Evolutionary conservation across 495 filamentous ascomycete genomes (phyloP).

Genomic region (Penicillium coprophilum): DNA sequence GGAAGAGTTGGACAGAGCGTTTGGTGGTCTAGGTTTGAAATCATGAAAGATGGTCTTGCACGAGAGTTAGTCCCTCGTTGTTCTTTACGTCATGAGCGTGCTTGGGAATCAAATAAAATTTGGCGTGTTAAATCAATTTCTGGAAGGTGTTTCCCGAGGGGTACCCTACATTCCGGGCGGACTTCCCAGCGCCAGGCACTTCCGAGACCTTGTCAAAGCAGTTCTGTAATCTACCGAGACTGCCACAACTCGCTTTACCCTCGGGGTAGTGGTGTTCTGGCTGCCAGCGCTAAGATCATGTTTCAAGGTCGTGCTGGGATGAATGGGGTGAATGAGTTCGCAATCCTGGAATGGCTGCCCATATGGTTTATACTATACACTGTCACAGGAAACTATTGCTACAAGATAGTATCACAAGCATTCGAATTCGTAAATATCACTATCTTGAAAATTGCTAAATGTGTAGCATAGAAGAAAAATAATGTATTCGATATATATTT

Average conservation of each 20-base stretch:
- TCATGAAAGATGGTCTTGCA: constrained; percentile 21
- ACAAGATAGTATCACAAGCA: background rate
- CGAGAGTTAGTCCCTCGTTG: background rate
- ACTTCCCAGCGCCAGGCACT: background rate
- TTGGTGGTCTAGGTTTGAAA: constrained; percentile 66
- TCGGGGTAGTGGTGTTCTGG: background rate
- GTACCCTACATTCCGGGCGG: background rate
- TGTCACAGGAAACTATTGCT: background rate
- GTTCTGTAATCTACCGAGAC: background rate
- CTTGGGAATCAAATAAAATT: background rate
- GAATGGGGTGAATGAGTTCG: background rate
- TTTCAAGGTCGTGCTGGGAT: background rate
- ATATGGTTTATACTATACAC: too few relatives aligned
- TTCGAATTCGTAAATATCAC: too few relatives aligned
- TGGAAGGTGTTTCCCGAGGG: background rate
- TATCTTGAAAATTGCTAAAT: too few relatives aligned
- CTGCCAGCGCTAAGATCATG: background rate
- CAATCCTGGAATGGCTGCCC: too few relatives aligned
- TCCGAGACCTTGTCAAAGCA: background rate
- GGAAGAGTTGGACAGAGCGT: constrained; percentile 83
- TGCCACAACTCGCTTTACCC: background rate
- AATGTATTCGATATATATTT: too few relatives aligned
- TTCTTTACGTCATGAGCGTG: background rate
- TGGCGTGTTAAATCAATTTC: background rate
- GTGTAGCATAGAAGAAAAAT: too few relatives aligned